Conservation (phyloP, 495 filamentous ascomycete species). For the Podospora anserina region DNA sequence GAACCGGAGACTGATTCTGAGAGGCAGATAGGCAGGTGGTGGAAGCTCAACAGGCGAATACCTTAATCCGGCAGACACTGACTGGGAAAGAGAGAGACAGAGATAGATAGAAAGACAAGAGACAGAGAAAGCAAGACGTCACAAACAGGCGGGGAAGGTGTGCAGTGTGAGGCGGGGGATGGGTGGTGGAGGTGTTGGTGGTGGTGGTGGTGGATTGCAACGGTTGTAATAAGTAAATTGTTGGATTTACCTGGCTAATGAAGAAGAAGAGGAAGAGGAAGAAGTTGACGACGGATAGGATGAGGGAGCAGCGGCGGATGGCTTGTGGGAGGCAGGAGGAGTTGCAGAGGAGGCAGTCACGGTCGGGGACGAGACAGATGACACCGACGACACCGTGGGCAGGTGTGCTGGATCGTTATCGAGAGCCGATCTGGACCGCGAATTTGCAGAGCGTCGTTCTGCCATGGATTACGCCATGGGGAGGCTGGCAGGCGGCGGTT, state of each 20-base stretch:
- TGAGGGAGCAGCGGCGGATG: slow-evolving; percentile 14
- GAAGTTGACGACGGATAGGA: slow-evolving; percentile 11
- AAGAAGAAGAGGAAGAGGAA: slow-evolving; percentile 18
- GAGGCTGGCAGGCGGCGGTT: slow-evolving; percentile 2
- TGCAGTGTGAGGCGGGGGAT: neutral
- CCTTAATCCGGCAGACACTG: neutral
- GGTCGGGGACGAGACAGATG: slow-evolving; percentile 27
- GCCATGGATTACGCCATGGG: slow-evolving; percentile 58
- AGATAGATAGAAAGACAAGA: slow-evolving; percentile 3
- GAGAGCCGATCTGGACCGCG: slow-evolving; percentile 53
- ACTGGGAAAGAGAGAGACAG: slow-evolving; percentile 10
- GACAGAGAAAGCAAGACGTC: slow-evolving; percentile 8
- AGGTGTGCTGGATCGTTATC: slow-evolving; percentile 48
- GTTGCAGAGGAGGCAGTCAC: slow-evolving; percentile 22
- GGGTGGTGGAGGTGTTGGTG: too few relatives aligned
- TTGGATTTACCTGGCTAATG: neutral
- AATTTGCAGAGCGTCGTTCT: slow-evolving; percentile 53
- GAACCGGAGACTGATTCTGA: neutral
- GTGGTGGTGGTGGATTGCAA: too few relatives aligned
- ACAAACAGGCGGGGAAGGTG: slow-evolving; percentile 2
- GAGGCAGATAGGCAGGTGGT: neutral
- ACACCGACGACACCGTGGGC: slow-evolving; percentile 28
- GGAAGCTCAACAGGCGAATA: neutral
- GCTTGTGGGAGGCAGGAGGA: slow-evolving; percentile 17
- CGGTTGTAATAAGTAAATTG: neutral